Base-by-base conservation (phyloP, 768 basidiomycete species). In the Boletus edulis region DNA sequence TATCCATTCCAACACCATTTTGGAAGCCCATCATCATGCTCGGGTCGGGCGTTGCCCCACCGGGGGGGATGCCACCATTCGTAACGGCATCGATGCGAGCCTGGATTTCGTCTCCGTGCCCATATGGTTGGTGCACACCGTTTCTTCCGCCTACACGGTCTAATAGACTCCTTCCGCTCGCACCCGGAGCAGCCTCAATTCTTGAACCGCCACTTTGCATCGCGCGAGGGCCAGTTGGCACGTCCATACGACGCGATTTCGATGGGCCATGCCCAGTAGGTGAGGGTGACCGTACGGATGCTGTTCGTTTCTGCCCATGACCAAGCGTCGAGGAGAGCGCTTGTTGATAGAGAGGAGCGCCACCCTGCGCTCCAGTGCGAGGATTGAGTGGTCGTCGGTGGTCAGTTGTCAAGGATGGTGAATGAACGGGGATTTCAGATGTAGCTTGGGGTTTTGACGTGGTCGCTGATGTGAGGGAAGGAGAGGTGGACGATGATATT, bases 191-290 rank as follows among this genome's bases (percentile, higher is more conserved):
- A 24, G 29, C 11, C 11, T 68, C 67, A n/a, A 45, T 12, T 54
- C 64, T 58, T 53, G 67, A 35, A 39, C 54, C 39, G 5, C 60
- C 47, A 13, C 68, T 62, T 51, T 75, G 75, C 91, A 94, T 93
- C 2, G 91, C 91, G 49, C 94, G 81, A 18, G 94, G 94, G 22
- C 89, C 92, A 3, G 87, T 88, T 1, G 94, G 94, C 1, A 89
- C 74, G 58, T 92, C 90, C 29, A 79, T 85, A 57, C 88, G 82
- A 58, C 89, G 79, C 13, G 81, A 72, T 70, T 93, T 93, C 62
- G 82, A 83, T 6, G 87, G 84, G 46, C 83, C 82, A 51, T 71
- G 75, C 14, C 81, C 83, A 10, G 84, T 83, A 10, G 87, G 86
- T 17, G 80, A 80, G 5, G 80, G 76, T 13, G 88, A 88, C 31